Percentiles rank a stretch among this genome's conserved stretches.
phyloP scores from a whole-genome alignment of 768 basidiomycete species.

The Kockovaella imperatae region DNA sequence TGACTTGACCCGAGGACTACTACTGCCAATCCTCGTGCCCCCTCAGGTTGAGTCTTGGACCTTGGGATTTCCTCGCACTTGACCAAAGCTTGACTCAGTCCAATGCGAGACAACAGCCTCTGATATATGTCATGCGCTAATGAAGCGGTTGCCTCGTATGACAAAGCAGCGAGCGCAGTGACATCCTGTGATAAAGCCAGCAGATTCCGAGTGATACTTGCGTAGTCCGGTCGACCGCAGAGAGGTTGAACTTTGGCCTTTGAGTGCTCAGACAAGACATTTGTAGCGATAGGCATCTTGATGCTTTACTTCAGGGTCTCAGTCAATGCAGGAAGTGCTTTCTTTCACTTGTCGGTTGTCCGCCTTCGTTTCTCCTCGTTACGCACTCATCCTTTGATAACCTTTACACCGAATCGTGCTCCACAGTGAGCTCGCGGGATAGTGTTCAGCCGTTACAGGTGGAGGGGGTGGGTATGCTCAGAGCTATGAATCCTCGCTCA shows the following conservation, averaged over 20 bases:
- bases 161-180: constrained; percentile 23
- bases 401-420: too few species aligned
- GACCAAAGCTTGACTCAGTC: constrained; percentile 7
- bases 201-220: constrained; percentile 9
- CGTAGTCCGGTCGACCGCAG: not conserved
- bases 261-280: too few species aligned
- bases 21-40: constrained; percentile 25
- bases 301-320: too few species aligned
- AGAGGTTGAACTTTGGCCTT: not conserved
- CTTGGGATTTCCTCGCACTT: not conserved
- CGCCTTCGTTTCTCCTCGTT: too few species aligned
- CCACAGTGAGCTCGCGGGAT: too few species aligned
- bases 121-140: constrained; percentile 15
- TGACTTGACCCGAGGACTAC: constrained; percentile 29
- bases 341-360: too few species aligned
- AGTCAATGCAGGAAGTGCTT: too few species aligned
- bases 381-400: too few species aligned
- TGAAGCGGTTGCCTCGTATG: constrained; percentile 22
- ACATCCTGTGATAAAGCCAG: constrained; percentile 24
- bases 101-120: constrained; percentile 5
- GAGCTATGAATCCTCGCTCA: too few species aligned
- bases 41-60: constrained; percentile 3
- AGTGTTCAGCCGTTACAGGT: too few species aligned
- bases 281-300: too few species aligned
- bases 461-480: too few species aligned